Base-by-base conservation (phyloP, 768 basidiomycete species). In the Cystobasidium ongulense region DNA sequence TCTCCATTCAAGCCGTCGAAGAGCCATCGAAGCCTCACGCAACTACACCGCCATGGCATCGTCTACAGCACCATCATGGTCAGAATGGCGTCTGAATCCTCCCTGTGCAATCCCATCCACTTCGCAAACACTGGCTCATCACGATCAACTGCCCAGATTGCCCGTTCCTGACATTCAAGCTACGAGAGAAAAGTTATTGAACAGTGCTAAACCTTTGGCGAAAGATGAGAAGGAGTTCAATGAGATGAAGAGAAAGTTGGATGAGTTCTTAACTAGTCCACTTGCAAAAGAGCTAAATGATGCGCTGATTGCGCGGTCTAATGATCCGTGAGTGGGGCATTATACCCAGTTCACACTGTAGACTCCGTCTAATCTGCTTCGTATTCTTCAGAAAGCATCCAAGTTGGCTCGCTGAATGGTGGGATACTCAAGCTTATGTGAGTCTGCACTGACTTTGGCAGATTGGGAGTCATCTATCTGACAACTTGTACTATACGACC, bases 401-500 rank as follows among this genome's bases (percentile, higher is more conserved):
- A 43, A 71, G 68, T 52, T 71, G 31, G 31, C 33, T 74, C 35
- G 74, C 66, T 15, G 72, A 73, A 50, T 73, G 73, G 67, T 75
- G 74, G 74, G 74, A 70, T 46, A 52, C 57, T 13, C 53, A 70
- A 21, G 66, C 33, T 25, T 21, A 36, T 25, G 36, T 38, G 23
- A 15, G n/a, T n/a, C 10, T 25, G 31, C 27, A 35, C 13, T 15
- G 15, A 61, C 57, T 13, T 13, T 29, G n/a, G n/a, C n/a, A n/a
- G n/a, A n/a, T n/a, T n/a, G n/a, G n/a, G n/a, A n/a, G n/a, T n/a
- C n/a, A n/a, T n/a, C n/a, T n/a, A n/a, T n/a, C n/a, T n/a, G n/a
- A n/a, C n/a, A n/a, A n/a, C n/a, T n/a, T n/a, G n/a, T n/a, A n/a
- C n/a, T n/a, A 59, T 27, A 31, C 15, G 21, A 11, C 57, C 13